Percentiles rank a stretch among this genome's conserved stretches.
These are phyloP conservation scores for Noccaea bulbosa DNA, from an alignment of 345 rosid genomes.

Conservation along the genomic window DNA sequence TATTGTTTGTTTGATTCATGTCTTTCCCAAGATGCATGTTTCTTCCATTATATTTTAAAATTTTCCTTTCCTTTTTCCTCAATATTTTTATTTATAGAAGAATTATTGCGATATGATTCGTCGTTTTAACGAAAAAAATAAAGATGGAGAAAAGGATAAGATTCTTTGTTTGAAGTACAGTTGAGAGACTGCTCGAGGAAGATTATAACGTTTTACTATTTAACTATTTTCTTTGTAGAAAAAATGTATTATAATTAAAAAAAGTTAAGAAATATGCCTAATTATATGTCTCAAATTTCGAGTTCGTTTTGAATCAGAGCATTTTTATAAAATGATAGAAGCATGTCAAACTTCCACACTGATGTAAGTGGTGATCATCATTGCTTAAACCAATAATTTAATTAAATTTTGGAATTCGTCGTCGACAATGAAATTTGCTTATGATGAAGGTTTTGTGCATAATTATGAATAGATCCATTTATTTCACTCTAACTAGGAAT, in stretches of 20 bases:
- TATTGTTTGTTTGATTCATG: slow-evolving; percentile 42
- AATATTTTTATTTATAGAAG: not conserved
- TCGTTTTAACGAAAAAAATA: not conserved
- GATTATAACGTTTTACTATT: too few species aligned
- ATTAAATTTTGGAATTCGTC: not conserved
- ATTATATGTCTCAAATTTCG: not conserved
- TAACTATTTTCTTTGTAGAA: too few species aligned
- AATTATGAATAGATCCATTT: slow-evolving; percentile 34
- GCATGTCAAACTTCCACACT: slow-evolving; percentile 28
- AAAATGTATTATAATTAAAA: not conserved
- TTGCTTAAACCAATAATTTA: slow-evolving; percentile 26
- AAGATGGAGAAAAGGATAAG: not conserved
- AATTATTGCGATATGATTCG: slow-evolving; percentile 4
- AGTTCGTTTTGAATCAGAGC: not conserved
- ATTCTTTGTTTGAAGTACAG: not conserved
- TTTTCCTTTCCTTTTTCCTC: not conserved
- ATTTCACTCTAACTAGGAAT: slow-evolving; percentile 33
- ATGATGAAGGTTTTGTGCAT: slow-evolving; percentile 45
- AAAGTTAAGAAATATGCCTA: not conserved
- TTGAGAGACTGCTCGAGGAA: not conserved
- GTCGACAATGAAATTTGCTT: slow-evolving; percentile 40
- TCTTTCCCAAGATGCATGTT: slow-evolving; percentile 44
- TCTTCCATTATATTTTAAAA: slow-evolving; percentile 2
- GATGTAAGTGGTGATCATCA: slow-evolving; percentile 35
- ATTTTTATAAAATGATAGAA: slow-evolving; percentile 9